Conservation (phyloP, 495 filamentous ascomycete species). For the Massariosphaeria phaeospora region DNA sequence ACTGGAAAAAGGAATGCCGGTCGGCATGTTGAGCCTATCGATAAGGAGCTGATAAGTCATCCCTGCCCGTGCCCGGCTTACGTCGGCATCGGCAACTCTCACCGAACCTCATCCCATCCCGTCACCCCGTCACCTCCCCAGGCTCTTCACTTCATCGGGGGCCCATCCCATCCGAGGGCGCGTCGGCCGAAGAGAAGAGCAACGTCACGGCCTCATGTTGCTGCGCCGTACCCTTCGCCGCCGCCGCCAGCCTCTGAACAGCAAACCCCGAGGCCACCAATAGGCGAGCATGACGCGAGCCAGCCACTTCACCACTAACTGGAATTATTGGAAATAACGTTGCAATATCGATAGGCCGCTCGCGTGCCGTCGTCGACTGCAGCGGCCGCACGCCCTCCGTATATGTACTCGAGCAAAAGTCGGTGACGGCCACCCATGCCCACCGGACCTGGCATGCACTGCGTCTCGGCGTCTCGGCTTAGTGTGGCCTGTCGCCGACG, state of each 20-base stretch:
- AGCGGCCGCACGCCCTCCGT: not conserved
- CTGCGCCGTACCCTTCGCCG: not conserved
- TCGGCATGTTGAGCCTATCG: no score
- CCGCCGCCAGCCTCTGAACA: not conserved
- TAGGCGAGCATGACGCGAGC: not conserved
- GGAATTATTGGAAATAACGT: not conserved
- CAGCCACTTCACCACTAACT: not conserved
- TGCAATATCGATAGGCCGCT: not conserved
- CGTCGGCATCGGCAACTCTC: no score
- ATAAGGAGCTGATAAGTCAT: no score
- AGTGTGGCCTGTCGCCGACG: conserved; percentile 2
- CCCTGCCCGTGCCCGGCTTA: no score
- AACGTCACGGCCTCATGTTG: not conserved
- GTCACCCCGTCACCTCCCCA: no score
- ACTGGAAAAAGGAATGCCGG: no score
- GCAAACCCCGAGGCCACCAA: not conserved
- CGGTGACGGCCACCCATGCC: not conserved
- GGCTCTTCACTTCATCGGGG: no score
- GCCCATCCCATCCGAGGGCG: no score
- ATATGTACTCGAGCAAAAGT: conserved; percentile 1
- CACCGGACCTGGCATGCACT: no score
- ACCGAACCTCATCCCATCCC: no score
- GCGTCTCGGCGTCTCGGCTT: not conserved
- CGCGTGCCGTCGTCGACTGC: not conserved
- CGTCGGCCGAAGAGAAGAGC: no score